Evolutionary conservation across 305 asterid species (phyloP), one percentile per base, ranked within the genome.

Genomic region (Rubia peregrina): DNA sequence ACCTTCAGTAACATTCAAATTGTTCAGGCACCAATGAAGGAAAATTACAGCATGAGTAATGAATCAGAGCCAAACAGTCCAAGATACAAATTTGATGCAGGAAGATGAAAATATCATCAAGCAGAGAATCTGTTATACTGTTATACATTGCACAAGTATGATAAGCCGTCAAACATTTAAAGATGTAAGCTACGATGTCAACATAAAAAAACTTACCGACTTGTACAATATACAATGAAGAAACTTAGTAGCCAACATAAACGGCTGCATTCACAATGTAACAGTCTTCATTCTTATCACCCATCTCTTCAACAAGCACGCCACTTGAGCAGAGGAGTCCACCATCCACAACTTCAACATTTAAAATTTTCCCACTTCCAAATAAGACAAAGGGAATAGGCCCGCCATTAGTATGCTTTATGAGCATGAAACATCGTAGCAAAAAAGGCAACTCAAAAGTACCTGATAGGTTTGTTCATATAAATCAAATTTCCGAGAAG

Each of bases 181-280:
- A 7, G 60, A 53, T 21, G 43, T 16, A 61, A 13, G 17, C 17
- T 9, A 17, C 14, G 12, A 55, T 11, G 12, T 30, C 60, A 14
- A 21, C 19, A 11, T 7, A 33, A 40, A 38, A 61, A 68, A 36
- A 22, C 48, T 68, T 49, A 69, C 74, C 74, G 41, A 41, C 10
- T 14, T 11, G 11, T 9, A 30, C 42, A 7, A 19, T 0, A 36
- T 19, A 26, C 40, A 14, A 36, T 0, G 26, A 71, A 22, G 41
- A 63, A 68, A 70, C 74, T 81, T 76, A 92, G 70, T 90, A 92
- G 67, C 97, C 98, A 80, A 92, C 91, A 75, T 92, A 92, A 42
- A 90, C 96, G 69, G 95, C 98, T 26, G 96, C 98, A 80, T 90
- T 92, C 67, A 92, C 98, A 62, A 94, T 87, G 83, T 89, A 94